phyloP scores from a whole-genome alignment of 78 protist genomes.

The Capsaspora owczarzaki region DNA sequence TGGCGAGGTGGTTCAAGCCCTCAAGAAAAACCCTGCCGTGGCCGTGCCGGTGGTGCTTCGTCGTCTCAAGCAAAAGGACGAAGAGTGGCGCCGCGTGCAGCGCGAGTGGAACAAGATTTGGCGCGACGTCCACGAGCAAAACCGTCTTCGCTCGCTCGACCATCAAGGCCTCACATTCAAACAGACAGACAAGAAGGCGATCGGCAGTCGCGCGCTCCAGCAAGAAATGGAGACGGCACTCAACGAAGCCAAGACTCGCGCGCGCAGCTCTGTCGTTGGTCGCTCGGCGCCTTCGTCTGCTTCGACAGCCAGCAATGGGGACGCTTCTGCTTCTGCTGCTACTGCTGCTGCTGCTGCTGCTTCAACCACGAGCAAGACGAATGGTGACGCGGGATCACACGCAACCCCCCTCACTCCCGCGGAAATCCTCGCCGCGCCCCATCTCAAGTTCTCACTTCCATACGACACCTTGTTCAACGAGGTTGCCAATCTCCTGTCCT shows the following conservation, averaged over 20 bases:
- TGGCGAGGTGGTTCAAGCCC: constrained; percentile 33
- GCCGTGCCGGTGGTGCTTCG: constrained; percentile 61
- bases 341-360: too few relatives aligned
- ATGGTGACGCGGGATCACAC: too few relatives aligned
- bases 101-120: constrained; percentile 70
- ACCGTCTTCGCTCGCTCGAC: constrained; percentile 63
- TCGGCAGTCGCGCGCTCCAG: not conserved
- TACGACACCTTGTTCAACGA: not conserved
- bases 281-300: not conserved
- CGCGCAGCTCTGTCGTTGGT: not conserved
- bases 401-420: too few relatives aligned
- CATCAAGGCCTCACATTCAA: constrained; percentile 47
- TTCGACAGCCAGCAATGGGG: not conserved
- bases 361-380: too few relatives aligned
- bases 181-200: constrained; percentile 41
- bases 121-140: constrained; percentile 71
- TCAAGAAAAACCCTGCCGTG: constrained; percentile 48
- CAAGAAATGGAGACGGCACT: not conserved
- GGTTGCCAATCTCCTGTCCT: not conserved
- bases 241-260: not conserved
- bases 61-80: constrained; percentile 68
- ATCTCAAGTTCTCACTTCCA: too few relatives aligned
- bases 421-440: too few relatives aligned
- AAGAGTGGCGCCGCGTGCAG: constrained; percentile 39
- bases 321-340: too few relatives aligned